phyloP scores from a whole-genome alignment of 2,329 filamentous ascomycete species.

The Teratosphaeria zuluensis region DNA sequence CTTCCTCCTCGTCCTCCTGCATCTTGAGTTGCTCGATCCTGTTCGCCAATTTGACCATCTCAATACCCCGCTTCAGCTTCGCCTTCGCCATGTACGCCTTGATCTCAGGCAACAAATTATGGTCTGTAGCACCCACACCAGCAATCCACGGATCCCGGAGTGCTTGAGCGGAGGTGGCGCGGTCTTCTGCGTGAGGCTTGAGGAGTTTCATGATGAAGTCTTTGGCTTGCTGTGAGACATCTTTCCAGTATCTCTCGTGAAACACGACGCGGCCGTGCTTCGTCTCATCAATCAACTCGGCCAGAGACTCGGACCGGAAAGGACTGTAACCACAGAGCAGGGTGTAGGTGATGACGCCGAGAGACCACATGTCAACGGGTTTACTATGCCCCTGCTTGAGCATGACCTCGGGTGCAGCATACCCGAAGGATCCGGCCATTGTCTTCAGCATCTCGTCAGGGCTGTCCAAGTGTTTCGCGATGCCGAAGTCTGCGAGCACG shows the following conservation, averaged over 20 bases:
- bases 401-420: conserved; percentile 97
- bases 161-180: conserved; percentile 53
- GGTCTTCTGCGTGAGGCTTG: conserved; percentile 64
- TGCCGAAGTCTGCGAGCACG: conserved; percentile 94
- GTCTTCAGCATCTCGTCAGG: conserved; percentile 89
- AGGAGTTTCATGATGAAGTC: conserved; percentile 80
- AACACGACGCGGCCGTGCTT: conserved; percentile 75
- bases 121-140: conserved; percentile 81
- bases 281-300: conserved; percentile 91
- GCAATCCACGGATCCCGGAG: conserved; percentile 58
- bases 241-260: conserved; percentile 97
- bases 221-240: conserved; percentile 91
- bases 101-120: conserved; percentile 96
- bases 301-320: conserved; percentile 88
- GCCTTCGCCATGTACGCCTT: conserved; percentile 86
- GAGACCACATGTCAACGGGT: conserved; percentile 98
- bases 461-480: conserved; percentile 92
- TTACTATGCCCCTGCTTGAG: conserved; percentile 95
- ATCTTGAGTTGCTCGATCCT: conserved; percentile 91
- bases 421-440: conserved; percentile 97
- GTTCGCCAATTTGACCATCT: conserved; percentile 91
- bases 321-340: conserved; percentile 96
- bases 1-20: conserved; percentile 79
- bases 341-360: conserved; percentile 98
- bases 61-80: conserved; percentile 83